Percentiles rank a stretch among this genome's conserved stretches.
These are phyloP conservation scores for Neopestalotiopsis sp. DNA, from an alignment of 2,329 filamentous ascomycete genomes.

Conservation along the genomic window DNA sequence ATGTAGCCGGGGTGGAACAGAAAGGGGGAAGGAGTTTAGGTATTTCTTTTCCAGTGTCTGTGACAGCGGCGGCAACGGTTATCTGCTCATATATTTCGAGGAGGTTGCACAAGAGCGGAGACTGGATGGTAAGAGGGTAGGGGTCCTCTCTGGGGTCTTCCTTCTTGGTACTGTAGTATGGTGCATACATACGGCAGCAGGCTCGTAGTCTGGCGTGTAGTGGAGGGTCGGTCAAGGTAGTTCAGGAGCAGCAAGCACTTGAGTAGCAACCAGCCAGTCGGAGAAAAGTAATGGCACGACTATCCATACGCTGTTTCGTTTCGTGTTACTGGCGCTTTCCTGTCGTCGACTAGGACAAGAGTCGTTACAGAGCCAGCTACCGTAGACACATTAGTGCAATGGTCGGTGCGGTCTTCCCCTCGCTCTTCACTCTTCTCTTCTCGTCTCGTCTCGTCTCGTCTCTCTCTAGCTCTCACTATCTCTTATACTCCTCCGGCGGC, in stretches of 20 bases:
- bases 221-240: neutral
- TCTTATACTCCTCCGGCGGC: neutral
- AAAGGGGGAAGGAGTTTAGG: neutral
- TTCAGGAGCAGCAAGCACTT: neutral
- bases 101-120: slow-evolving; percentile 7
- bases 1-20: neutral
- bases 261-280: neutral
- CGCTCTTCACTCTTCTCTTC: too few relatives aligned
- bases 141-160: neutral
- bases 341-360: neutral
- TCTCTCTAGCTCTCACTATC: neutral
- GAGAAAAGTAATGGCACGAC: neutral
- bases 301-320: neutral
- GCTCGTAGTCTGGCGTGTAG: neutral
- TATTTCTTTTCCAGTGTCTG: neutral
- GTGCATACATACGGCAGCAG: neutral
- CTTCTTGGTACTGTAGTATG: neutral
- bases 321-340: neutral
- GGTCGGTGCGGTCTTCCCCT: neutral
- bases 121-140: neutral
- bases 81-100: slow-evolving; percentile 4
- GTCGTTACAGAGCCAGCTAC: neutral
- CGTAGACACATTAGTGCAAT: neutral
- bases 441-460: too few relatives aligned
- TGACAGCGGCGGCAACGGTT: neutral